Percentiles rank a stretch among this genome's conserved stretches.
Conservation (phyloP, 1,139 yeast species). For the Meyerozyma carpophila region DNA sequence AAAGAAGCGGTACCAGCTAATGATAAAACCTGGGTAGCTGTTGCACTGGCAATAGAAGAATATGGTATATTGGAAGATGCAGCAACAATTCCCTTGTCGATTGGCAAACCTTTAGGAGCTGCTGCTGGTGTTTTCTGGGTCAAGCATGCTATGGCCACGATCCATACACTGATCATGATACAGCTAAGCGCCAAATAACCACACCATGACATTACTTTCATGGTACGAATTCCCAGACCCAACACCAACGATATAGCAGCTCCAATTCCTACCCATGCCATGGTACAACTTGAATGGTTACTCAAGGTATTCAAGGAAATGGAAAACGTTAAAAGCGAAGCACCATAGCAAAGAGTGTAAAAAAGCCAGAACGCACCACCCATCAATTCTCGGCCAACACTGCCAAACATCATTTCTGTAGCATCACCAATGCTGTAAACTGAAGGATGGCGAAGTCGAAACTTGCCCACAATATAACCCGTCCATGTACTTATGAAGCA, state of each 20-base stretch:
- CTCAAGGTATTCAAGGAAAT: background rate
- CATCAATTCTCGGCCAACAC: background rate
- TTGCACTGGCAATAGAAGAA: slow-evolving; percentile 7
- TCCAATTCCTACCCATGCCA: background rate
- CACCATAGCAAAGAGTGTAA: background rate
- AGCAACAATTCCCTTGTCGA: slow-evolving; percentile 6
- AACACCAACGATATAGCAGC: slow-evolving; percentile 5
- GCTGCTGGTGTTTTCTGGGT: slow-evolving; percentile 8
- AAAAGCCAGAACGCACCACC: background rate
- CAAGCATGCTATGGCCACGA: slow-evolving; percentile 9
- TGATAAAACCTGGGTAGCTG: slow-evolving; percentile 8
- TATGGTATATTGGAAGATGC: slow-evolving; percentile 6
- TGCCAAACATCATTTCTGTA: background rate
- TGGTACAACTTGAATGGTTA: background rate
- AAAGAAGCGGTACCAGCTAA: slow-evolving; percentile 9
- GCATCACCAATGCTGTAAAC: background rate
- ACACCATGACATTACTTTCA: slow-evolving; percentile 9
- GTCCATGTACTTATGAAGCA: slow-evolving; percentile 10
- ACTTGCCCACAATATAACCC: slow-evolving; percentile 8
- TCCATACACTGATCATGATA: slow-evolving; percentile 8
- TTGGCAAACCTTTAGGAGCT: slow-evolving; percentile 1
- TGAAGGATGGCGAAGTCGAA: slow-evolving; percentile 7
- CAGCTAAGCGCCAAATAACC: slow-evolving; percentile 8
- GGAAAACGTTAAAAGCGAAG: background rate
- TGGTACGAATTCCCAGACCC: slow-evolving; percentile 7